Evolutionary conservation across 495 filamentous ascomycete species (phyloP), one percentile per base, ranked within the genome.

Genomic region (Hyaloscypha finlandica): DNA sequence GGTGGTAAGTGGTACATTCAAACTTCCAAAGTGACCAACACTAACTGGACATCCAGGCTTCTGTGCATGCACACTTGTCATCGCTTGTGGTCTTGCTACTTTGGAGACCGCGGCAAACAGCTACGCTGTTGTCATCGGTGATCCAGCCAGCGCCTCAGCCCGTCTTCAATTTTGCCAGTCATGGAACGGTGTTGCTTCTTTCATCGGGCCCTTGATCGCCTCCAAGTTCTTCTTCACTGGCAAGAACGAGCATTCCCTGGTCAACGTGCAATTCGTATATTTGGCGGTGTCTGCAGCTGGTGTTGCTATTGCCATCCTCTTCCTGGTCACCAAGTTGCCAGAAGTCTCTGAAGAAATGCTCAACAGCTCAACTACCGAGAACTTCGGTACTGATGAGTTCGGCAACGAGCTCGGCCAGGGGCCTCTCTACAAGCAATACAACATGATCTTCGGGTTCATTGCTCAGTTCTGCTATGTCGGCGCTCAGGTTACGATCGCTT

Each of bases 381-480:
- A 68, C 66, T 64, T 65, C 35, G 65, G 65, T 45, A 61, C 56
- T 19, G 69, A 67, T 32, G 69, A 71, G 25, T 70, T 66, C 42
- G 68, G 68, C 25, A 65, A 70, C 60, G 65, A 67, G 19, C 53
- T 67, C 51, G 69, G 62, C 25, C 65, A 65, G 20, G 80, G 81
- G 69, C 81, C 87, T 3, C 78, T 91, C 67, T 74, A 77, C 62
- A 87, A 86, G 67, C 87, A 91, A 65, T 89, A 88, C 74, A 85
- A 81, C 25, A 79, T 92, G 22, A 90, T 91, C 80, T 86, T 85
- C 71, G 89, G 61, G n/a, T 68, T 71, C 62, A 66, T 88, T 37
- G 84, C 88, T 20, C 90, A 93, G 70, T 92, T 90, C 82, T 87
- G 84, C 33, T 92, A 92, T 71, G 85, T 89, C 25, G 88, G 88